Base-by-base conservation (phyloP, 331 rosid species). In the Saraca asoca region DNA sequence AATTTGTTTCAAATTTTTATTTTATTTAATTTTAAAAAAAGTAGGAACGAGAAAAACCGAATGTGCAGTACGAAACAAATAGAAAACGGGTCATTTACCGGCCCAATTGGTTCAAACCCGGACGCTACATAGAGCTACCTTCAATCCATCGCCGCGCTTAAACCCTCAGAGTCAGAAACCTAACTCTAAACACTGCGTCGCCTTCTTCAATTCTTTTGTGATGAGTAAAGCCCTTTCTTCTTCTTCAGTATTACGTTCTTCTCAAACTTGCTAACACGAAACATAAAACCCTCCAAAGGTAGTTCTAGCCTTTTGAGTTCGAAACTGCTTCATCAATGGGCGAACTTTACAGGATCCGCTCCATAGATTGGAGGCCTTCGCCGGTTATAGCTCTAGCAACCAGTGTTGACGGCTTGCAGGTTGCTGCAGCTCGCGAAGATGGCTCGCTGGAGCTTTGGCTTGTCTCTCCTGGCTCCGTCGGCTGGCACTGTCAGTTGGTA, bases 401-500 rank as follows among this genome's bases (percentile, higher is more conserved):
- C 68, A 91, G 93, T 68, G 64, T 80, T 67, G 91, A 91, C 73
- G 89, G 88, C 61, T 71, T 78, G 12, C 93, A 85, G 60, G 91
- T 91, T 7, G 97, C 97, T 53, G 97, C 93, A 0, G 97, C 91
- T 42, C 95, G 97, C 14, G 87, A 84, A 57, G 97, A 91, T 43
- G 95, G 91, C 34, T 85, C 97, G 6, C 75, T 91, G 10, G 97
- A 91, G 83, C 65, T 91, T 73, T 91, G 97, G 97, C 93, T 88
- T n/a, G 97, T 91, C 31, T 91, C 95, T 51, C 93, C 97, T 6
- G 97, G 95, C 54, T 78, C 95, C 56, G 91, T 88, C 9, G 97
- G 97, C 20, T 91, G 97, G 97, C 97, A 91, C 89, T 83, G 88
- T 75, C 95, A 88, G 79, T 72, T 91, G 82, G 96, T 90, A 85